These are phyloP conservation scores for Sporobolus alterniflorus DNA, from an alignment of 202 grass and related monocot species.

Conservation along the genomic window DNA sequence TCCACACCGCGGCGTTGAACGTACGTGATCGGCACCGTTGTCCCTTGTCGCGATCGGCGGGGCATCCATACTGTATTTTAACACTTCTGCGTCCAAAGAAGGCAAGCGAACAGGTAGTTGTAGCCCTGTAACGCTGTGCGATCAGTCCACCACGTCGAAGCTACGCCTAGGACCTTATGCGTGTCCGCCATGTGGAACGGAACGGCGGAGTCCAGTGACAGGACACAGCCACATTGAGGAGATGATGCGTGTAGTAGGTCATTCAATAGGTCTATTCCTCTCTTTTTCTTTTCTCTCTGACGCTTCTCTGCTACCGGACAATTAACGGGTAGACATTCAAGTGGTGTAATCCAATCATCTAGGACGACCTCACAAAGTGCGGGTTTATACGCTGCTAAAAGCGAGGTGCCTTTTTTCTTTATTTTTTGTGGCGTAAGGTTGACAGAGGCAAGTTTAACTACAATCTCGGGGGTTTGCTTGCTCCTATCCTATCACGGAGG, in stretches of 20 bases:
- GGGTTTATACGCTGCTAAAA: background rate
- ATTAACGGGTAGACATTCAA: background rate
- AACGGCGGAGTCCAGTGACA: no score
- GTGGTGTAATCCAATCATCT: background rate
- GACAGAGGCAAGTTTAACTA: conserved; percentile 40
- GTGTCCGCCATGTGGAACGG: background rate
- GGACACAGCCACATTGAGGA: no score
- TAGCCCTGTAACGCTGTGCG: background rate
- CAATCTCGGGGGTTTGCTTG: background rate
- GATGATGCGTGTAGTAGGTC: no score
- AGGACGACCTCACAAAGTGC: background rate
- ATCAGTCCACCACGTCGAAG: background rate
- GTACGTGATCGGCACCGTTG: background rate
- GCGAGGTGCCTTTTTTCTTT: background rate
- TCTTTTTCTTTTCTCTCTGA: background rate
- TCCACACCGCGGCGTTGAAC: background rate
- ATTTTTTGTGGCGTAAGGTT: background rate
- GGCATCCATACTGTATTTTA: background rate
- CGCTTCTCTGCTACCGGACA: background rate
- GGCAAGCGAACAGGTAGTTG: no score
- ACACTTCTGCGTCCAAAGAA: no score
- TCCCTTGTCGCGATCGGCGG: background rate
- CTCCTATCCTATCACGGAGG: conserved; percentile 4
- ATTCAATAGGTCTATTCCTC: background rate
- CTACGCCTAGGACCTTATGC: background rate